Evolutionary conservation across 2,329 filamentous ascomycete species (phyloP).

Genomic region (Parascedosporium putredinis): DNA sequence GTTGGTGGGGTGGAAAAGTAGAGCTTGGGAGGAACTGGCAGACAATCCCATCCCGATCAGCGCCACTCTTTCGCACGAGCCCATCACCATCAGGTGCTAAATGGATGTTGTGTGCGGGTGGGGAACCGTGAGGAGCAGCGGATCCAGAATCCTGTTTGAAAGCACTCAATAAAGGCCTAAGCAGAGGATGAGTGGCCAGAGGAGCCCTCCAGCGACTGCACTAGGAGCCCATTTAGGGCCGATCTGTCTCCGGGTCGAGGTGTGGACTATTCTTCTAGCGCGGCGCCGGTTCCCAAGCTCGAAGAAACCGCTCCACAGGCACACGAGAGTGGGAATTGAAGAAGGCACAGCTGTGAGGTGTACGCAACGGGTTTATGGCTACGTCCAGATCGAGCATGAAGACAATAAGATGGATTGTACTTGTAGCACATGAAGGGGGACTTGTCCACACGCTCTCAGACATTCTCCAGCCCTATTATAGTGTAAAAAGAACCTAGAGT

Average conservation of each 20-base stretch:
- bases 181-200: neutral
- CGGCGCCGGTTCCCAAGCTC: no score
- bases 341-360: no score
- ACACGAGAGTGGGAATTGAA: no score
- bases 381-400: no score
- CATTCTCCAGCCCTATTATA: no score
- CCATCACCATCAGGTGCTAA: conserved; percentile 2
- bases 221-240: neutral
- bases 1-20: neutral
- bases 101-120: neutral
- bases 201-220: neutral
- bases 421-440: neutral
- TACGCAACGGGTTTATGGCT: no score
- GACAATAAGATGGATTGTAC: neutral
- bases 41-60: neutral
- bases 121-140: neutral
- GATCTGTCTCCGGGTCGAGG: neutral
- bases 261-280: no score
- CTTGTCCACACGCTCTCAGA: no score
- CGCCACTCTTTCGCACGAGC: neutral
- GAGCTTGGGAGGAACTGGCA: neutral
- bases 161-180: neutral
- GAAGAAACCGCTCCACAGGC: no score
- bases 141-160: neutral
- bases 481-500: no score